Conservation (phyloP, 352 stramenopile genomes). For the Phytopythium litorale region DNA sequence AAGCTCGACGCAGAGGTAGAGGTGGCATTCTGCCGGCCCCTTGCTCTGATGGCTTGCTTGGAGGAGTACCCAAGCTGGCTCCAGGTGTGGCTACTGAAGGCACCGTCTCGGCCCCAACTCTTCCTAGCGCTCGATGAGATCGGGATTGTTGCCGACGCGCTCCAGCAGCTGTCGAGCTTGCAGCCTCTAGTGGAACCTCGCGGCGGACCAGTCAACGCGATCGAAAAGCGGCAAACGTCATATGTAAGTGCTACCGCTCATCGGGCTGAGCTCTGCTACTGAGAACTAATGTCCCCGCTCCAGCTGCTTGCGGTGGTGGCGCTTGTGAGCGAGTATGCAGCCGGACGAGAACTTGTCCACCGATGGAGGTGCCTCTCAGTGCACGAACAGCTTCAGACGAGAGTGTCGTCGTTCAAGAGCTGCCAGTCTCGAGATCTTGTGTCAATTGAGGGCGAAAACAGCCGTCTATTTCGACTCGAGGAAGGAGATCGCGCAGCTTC, state of each 20-base stretch:
- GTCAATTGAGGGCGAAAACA: conserved; percentile 20
- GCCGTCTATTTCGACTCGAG: conserved; percentile 23
- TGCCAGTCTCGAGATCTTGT: conserved; percentile 11
- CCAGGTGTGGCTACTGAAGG: conserved; percentile 40
- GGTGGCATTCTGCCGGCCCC: conserved; percentile 13
- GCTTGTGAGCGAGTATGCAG: conserved; percentile 22
- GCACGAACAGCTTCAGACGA: conserved; percentile 21
- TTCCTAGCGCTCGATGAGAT: conserved; percentile 23
- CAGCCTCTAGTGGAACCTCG: conserved; percentile 19
- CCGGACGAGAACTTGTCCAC: conserved; percentile 22
- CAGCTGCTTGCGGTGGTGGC: conserved; percentile 28
- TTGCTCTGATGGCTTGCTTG: conserved; percentile 31
- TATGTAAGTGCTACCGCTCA: conserved; percentile 21
- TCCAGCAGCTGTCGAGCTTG: conserved; percentile 38
- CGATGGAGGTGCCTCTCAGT: conserved; percentile 20
- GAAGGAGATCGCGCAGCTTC: neutral
- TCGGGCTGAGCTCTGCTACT: neutral
- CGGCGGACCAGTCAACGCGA: neutral
- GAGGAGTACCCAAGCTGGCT: conserved; percentile 39
- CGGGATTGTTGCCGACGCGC: conserved; percentile 27
- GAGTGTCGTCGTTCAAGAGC: conserved; percentile 14
- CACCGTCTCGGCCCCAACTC: conserved; percentile 17
- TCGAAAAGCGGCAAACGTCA: conserved; percentile 18
- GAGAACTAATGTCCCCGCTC: neutral
- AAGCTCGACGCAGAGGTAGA: conserved; percentile 19